Conservation (phyloP, 768 basidiomycete genomes). For the Suillus weaverae region DNA sequence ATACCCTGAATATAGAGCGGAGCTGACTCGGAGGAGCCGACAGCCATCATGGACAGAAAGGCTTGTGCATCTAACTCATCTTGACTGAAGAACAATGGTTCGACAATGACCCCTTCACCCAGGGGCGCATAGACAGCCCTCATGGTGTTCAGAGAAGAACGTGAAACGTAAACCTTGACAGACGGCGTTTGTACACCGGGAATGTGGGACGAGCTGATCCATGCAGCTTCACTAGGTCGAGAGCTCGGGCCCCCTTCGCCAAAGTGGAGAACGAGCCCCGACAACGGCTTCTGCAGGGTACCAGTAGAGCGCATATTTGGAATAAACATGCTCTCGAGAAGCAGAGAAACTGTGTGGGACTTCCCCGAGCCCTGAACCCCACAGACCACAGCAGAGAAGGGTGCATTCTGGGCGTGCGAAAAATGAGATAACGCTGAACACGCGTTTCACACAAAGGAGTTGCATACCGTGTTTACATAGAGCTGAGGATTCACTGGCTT, state of each 20-base stretch:
- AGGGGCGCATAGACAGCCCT: constrained; percentile 53
- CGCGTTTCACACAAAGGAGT: not conserved
- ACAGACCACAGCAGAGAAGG: constrained; percentile 74
- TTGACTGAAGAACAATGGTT: constrained; percentile 55
- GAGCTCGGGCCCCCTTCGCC: constrained; percentile 62
- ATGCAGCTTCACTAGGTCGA: constrained; percentile 67
- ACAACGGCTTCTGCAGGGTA: constrained; percentile 49
- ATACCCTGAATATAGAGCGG: constrained; percentile 72
- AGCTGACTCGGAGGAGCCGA: constrained; percentile 57
- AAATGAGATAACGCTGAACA: constrained; percentile 2
- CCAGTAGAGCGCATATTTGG: constrained; percentile 50
- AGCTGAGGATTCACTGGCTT: constrained; percentile 48
- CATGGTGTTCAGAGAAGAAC: constrained; percentile 62
- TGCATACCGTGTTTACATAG: constrained; percentile 65
- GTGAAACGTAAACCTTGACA: constrained; percentile 57
- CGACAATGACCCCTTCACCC: constrained; percentile 48
- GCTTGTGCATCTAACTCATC: constrained; percentile 67
- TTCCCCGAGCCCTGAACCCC: constrained; percentile 80
- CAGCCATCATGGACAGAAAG: constrained; percentile 74
- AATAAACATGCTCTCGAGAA: constrained; percentile 73
- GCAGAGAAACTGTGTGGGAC: constrained; percentile 67
- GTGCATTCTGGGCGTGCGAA: constrained; percentile 52
- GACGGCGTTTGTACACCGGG: constrained; percentile 30
- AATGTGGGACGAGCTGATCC: constrained; percentile 46
- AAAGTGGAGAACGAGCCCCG: constrained; percentile 67